Base-by-base conservation (phyloP, 2,329 filamentous ascomycete species). In the Aspergillus bombycis region DNA sequence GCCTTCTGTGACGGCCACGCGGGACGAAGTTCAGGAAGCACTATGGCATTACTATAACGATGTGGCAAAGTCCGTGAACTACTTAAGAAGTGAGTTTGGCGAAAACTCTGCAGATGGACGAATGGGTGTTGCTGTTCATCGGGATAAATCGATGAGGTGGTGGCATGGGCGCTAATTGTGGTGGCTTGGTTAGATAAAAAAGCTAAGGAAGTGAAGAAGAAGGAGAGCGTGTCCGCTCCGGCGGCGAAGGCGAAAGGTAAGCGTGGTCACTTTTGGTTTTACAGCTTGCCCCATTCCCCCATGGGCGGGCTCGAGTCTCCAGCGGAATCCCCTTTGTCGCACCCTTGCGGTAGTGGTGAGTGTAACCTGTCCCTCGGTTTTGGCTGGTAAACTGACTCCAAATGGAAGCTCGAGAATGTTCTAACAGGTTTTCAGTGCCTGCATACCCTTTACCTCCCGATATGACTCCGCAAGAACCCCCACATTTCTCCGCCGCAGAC, bases 11-110 rank as follows among this genome's bases (percentile, higher is more conserved):
- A 85, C 83, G 73, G 81, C 86, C n/a, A 84, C 86, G 6, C 86
- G 90, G 64, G 81, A 83, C 43, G 90, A 97, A 74, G 94, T 97
- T 66, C 88, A 96, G 75, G 94, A 98, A 65, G 87, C 94, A 0
- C 79, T 99, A 19, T 98, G 93, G 93, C 88, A 99, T 78, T 97
- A 97, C 78, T 98, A 94, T 77, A 98, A 94, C 75, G 94, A 99
- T 72, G 84, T 97, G 34, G 90, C 89, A 62, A 97, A 97, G 78
- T 88, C 92, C 1, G 90, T 96, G 43, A 84, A 86, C 62, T 97
- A 96, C 74, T 79, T 99, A 62, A 86, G 88, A 66, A 91, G 89
- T 84, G 89, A 69, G 77, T 62, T 59, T 32, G 26, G 9, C 16
- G 4, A 21, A 19, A 32, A 9, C 9, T 16, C 3, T 3, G 28